Percentiles rank a stretch among this genome's conserved stretches.
Conservation (phyloP, 306 rosid species). For the Fragaria nilgerrensis region DNA sequence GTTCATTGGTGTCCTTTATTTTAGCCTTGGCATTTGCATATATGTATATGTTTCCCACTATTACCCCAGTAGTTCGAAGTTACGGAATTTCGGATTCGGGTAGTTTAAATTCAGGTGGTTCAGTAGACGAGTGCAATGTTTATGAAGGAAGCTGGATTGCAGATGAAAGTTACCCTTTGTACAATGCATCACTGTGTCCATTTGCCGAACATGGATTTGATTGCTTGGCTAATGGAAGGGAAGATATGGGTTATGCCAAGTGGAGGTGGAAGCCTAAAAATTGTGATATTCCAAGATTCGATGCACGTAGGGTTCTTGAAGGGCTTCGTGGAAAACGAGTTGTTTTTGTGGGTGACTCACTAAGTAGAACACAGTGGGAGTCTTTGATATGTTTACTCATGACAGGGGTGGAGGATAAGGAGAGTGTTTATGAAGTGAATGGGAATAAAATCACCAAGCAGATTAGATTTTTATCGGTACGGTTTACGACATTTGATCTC, state of each 20-base stretch:
- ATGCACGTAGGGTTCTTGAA: conserved; percentile 47
- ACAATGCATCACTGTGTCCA: conserved; percentile 71
- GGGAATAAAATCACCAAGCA: conserved; percentile 63
- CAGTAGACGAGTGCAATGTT: conserved; percentile 51
- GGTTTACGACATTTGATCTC: conserved; percentile 52
- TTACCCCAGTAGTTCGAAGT: conserved; percentile 30
- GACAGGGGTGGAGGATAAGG: conserved; percentile 78
- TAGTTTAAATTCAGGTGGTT: conserved; percentile 26
- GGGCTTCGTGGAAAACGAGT: conserved; percentile 74
- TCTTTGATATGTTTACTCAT: conserved; percentile 78
- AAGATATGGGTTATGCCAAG: conserved; percentile 58
- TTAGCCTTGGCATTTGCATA: conserved; percentile 48
- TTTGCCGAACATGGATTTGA: conserved; percentile 74
- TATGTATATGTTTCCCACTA: conserved; percentile 46
- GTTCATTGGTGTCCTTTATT: conserved; percentile 48
- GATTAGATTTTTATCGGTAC: conserved; percentile 65
- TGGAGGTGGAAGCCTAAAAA: conserved; percentile 85
- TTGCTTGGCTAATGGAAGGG: conserved; percentile 77
- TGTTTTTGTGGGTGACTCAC: conserved; percentile 84
- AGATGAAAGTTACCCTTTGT: conserved; percentile 74
- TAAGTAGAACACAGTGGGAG: conserved; percentile 97
- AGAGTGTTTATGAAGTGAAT: conserved; percentile 72
- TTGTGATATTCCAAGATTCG: conserved; percentile 74
- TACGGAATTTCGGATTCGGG: conserved; percentile 28
- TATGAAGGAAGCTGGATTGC: conserved; percentile 76